Percentiles rank a stretch among this genome's conserved stretches.
Evolutionary conservation across 2,329 filamentous ascomycete species (phyloP).

Genomic region (Aspergillus ustus): DNA sequence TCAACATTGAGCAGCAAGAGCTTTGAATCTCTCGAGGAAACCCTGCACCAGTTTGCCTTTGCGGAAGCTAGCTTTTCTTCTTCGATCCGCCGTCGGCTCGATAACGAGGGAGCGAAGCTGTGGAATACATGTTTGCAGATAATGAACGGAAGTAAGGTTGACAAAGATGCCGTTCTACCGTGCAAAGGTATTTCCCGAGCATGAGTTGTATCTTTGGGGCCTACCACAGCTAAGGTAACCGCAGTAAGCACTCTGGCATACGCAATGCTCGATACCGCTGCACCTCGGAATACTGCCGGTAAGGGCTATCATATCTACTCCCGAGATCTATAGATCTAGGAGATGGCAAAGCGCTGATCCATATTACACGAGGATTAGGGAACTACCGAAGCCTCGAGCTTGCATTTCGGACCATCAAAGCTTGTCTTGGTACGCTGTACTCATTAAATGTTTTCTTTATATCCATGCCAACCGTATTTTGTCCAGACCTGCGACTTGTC

Average conservation of each 20-base stretch:
- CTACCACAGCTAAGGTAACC: neutral
- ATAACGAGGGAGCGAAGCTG: slow-evolving; percentile 37
- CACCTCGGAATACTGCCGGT: slow-evolving; percentile 23
- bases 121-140: slow-evolving; percentile 44
- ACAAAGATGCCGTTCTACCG: slow-evolving; percentile 16
- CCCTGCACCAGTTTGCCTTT: slow-evolving; percentile 24
- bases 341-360: no score
- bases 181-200: slow-evolving; percentile 25
- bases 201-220: neutral
- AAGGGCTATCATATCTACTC: neutral
- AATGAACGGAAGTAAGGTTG: slow-evolving; percentile 14
- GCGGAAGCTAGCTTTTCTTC: neutral
- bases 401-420: slow-evolving; percentile 67
- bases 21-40: slow-evolving; percentile 19
- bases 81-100: slow-evolving; percentile 29
- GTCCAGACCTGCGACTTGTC: slow-evolving; percentile 57
- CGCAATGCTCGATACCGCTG: slow-evolving; percentile 65
- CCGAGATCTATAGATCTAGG: no score
- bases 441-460: neutral
- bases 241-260: slow-evolving; percentile 66
- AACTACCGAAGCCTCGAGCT: slow-evolving; percentile 66
- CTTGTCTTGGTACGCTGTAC: slow-evolving; percentile 60
- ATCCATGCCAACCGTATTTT: neutral
- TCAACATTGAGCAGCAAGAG: slow-evolving; percentile 9
- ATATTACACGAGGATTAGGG: slow-evolving; percentile 32